Percentiles rank a stretch among this genome's conserved stretches.
phyloP scores from a whole-genome alignment of 192 early-diverging fungal species.

The Allomyces javanicus region DNA sequence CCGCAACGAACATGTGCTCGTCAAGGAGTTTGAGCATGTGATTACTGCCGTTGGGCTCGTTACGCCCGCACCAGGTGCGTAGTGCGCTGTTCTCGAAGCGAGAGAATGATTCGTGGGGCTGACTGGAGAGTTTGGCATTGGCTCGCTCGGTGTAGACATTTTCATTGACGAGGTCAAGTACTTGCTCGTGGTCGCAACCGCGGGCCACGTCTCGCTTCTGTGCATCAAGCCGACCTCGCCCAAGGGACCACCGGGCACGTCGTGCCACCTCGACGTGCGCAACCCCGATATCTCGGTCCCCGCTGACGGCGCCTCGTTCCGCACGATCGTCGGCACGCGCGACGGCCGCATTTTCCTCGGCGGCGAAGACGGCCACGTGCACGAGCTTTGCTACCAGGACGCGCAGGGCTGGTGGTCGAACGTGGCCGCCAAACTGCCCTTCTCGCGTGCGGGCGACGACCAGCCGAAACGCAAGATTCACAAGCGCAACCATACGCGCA shows the following conservation, averaged over 20 bases:
- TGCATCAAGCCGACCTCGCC: slow-evolving; percentile 33
- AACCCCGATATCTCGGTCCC: slow-evolving; percentile 58
- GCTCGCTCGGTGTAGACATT: slow-evolving; percentile 27
- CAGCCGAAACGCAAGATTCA: slow-evolving; percentile 64
- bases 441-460: slow-evolving; percentile 40
- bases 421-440: not conserved
- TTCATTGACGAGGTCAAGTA: slow-evolving; percentile 68
- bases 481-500: slow-evolving; percentile 52
- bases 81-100: too few species aligned
- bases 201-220: slow-evolving; percentile 61
- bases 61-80: slow-evolving; percentile 40
- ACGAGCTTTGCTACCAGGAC: slow-evolving; percentile 68
- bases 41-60: slow-evolving; percentile 71
- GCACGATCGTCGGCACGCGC: slow-evolving; percentile 49
- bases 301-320: slow-evolving; percentile 63
- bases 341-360: slow-evolving; percentile 79
- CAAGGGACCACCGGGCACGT: slow-evolving; percentile 2
- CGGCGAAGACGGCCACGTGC: slow-evolving; percentile 67
- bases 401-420: slow-evolving; percentile 2
- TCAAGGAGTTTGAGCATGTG: slow-evolving; percentile 75
- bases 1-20: slow-evolving; percentile 29
- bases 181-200: slow-evolving; percentile 69
- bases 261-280: slow-evolving; percentile 43
- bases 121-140: too few species aligned
- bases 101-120: too few species aligned